Conservation (phyloP, 2,329 filamentous ascomycete genomes). For the Boeremia lycopersici region DNA sequence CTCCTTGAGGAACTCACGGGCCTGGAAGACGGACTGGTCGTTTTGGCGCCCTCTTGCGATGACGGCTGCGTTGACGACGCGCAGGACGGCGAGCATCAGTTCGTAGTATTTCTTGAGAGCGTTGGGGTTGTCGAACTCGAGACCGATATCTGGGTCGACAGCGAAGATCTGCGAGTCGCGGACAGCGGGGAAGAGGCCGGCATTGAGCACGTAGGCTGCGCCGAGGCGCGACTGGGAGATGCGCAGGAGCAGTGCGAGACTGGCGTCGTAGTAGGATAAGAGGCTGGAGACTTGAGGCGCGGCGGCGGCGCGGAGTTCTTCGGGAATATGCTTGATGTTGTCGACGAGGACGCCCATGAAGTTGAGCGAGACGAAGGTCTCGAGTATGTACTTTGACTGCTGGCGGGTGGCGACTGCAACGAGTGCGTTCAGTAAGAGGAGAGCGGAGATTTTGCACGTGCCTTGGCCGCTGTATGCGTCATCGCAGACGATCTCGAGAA, state of each 20-base stretch:
- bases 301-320: conserved; percentile 60
- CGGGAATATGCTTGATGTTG: conserved; percentile 76
- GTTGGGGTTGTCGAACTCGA: conserved; percentile 71
- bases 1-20: conserved; percentile 77
- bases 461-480: conserved; percentile 87
- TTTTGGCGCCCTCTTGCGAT: conserved; percentile 84
- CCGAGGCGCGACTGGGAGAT: conserved; percentile 84
- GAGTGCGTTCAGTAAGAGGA: conserved; percentile 81
- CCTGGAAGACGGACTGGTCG: conserved; percentile 72
- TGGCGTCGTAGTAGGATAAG: conserved; percentile 70
- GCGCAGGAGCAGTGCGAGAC: conserved; percentile 80
- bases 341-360: conserved; percentile 91
- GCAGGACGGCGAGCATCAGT: conserved; percentile 78
- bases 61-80: conserved; percentile 81
- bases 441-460: conserved; percentile 80
- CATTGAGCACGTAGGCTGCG: conserved; percentile 84
- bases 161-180: conserved; percentile 84
- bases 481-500: conserved; percentile 88
- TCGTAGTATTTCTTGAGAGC: conserved; percentile 83
- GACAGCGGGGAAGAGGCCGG: conserved; percentile 82
- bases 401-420: conserved; percentile 75
- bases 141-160: conserved; percentile 89
- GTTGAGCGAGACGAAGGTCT: conserved; percentile 82
- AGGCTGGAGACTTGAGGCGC: conserved; percentile 59
- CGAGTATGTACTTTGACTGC: conserved; percentile 75